Evolutionary conservation across 306 rosid species (phyloP), one percentile per base, ranked within the genome.

Genomic region (Albizia julibrissin): DNA sequence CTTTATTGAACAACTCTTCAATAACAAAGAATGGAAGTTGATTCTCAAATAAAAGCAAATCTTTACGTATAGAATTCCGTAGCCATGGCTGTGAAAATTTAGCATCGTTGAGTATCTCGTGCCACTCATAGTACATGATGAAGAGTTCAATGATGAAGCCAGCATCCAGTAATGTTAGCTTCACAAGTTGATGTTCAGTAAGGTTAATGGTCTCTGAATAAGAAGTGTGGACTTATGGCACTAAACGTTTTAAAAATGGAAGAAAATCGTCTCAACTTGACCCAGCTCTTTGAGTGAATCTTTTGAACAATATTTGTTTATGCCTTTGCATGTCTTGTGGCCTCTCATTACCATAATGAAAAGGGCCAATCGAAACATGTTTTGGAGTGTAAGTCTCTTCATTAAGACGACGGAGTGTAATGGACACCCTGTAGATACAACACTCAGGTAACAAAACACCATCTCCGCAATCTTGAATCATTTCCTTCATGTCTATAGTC

Each of bases 31-130:
- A 22, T 22, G 65, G 65, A 9, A 58, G 65, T 58, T 58, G 31
- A 58, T 58, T 58, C 65, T 58, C 65, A 9, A 58, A 16, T 22
- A 58, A 58, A 22, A 58, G 15, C 72, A 82, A 61, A 72, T 82
- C 85, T 1, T 4, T 0, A 7, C 0, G 0, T 29, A 80, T 26
- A 56, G n/a, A 13, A 10, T 0, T 2, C 2, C 0, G 0, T 33
- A 58, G 26, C 62, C 72, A 58, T 9, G 34, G 9, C 26, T 12
- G 22, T 15, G 34, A 40, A 10, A 50, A 4, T 19, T 18, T 39
- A 16, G 10, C 14, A 71, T 58, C 77, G 10, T 70, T 10, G 1
- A 0, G 14, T 24, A 13, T 2, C 0, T 13, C 11, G 19, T 1
- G 43, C 43, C 14, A 0, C 31, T 3, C 13, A 3, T 68, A 1